These are phyloP conservation scores for Elsinoe batatas DNA, from an alignment of 2,329 filamentous ascomycete species.

Conservation along the genomic window DNA sequence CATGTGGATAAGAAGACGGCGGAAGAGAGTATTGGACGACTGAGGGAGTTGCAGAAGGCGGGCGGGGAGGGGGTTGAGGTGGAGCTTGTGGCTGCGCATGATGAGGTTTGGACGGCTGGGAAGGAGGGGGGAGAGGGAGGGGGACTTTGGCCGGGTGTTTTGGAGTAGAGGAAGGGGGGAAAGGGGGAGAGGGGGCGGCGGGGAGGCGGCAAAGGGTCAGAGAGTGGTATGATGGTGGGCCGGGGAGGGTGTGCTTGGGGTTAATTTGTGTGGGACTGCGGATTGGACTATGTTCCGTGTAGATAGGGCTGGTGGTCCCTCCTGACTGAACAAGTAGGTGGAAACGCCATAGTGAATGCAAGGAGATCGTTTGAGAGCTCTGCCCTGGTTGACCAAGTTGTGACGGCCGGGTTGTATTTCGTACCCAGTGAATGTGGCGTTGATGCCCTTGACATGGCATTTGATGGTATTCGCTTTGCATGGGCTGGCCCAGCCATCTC, in stretches of 20 bases:
- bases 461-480: no score
- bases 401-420: no score
- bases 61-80: conserved; percentile 37
- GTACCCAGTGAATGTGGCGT: no score
- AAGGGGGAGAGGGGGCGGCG: not conserved
- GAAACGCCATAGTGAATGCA: no score
- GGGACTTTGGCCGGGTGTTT: not conserved
- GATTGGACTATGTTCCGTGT: no score
- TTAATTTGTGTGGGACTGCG: not conserved
- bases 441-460: no score
- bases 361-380: no score
- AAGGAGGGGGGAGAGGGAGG: conserved; percentile 1
- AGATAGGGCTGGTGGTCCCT: no score
- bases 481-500: no score
- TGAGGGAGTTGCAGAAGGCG: conserved; percentile 28
- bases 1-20: conserved; percentile 42
- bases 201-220: not conserved
- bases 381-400: no score
- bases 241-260: not conserved
- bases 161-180: not conserved
- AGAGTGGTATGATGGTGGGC: not conserved
- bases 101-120: conserved; percentile 37
- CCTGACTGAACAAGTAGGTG: no score
- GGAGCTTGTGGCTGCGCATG: conserved; percentile 38
- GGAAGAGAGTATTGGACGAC: conserved; percentile 32